Evolutionary conservation across 768 basidiomycete species (phyloP), one percentile per base, ranked within the genome.

Genomic region (Collybiopsis luxurians): DNA sequence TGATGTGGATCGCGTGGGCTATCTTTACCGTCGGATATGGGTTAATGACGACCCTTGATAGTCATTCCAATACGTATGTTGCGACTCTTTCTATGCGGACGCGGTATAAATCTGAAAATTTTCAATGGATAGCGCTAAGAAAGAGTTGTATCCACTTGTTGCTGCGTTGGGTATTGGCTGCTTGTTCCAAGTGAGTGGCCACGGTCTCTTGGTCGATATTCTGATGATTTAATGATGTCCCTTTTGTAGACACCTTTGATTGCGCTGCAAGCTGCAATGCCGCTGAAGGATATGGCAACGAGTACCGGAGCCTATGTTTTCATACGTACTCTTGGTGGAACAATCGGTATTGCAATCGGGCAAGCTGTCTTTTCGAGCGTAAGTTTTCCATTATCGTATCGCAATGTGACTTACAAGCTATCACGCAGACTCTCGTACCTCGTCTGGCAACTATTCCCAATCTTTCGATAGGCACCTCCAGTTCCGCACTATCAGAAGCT

Each of bases 241-340:
- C 73, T 27, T 13, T 30, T 57, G 2, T 31, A 59, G 58, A 46
- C 43, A 73, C 90, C 89, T 0, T 70, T 91, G 6, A 83, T 92
- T 50, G 88, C 78, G 13, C 70, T 94, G 13, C 92, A 94, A 71
- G 89, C 90, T 1, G 86, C 91, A 0, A 95, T 95, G 91, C 92
- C 92, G 0, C 64, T 90, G 15, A 86, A 84, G 62, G 90, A 93
- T 60, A 91, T 93, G 90, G 90, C 91, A 2, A 91, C 91, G 1
- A 84, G 83, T 53, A 91, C 91, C 0, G 74, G 80, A 1, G 83
- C 84, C 0, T 88, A 87, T 64, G 80, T 81, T 21, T 86, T 94
- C 64, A 72, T 93, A 60, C 87, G 88, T 59, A 83, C 80, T 3
- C 67, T 92, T 34, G 90, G 90, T 10, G 90, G 85, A n/a, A 87